Evolutionary conservation across 2,329 filamentous ascomycete genomes (phyloP).

Genomic region (Colletotrichum noveboracense): DNA sequence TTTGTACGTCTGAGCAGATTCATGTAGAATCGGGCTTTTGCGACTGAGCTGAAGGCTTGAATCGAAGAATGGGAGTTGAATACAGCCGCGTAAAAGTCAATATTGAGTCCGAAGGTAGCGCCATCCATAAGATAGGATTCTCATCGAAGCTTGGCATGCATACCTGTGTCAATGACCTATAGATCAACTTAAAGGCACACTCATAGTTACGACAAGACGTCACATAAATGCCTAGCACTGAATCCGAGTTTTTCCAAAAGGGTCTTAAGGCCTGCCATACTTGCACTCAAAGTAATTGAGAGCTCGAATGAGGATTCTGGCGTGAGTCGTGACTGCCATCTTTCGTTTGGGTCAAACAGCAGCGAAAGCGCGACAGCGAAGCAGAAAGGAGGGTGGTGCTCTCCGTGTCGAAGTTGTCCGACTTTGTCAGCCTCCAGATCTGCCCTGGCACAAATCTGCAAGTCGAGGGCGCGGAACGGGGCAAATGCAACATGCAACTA

Average conservation of each 20-base stretch:
- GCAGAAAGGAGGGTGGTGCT: neutral
- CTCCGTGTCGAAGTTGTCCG: neutral
- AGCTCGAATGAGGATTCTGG: neutral
- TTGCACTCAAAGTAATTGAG: neutral
- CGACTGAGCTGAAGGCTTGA: neutral
- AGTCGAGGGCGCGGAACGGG: neutral
- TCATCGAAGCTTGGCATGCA: neutral
- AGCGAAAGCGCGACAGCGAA: neutral
- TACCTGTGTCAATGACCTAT: neutral
- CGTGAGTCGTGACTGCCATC: neutral
- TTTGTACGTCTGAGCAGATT: neutral
- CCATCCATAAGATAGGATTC: accelerated
- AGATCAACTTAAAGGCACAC: neutral
- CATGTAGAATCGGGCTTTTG: neutral
- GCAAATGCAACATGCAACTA: neutral
- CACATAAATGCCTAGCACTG: neutral
- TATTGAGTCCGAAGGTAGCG: neutral
- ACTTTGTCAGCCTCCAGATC: neutral
- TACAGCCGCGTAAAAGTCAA: neutral
- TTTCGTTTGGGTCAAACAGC: neutral
- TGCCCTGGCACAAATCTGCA: neutral
- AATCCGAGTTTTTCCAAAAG: neutral
- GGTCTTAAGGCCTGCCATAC: neutral
- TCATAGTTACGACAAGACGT: neutral
- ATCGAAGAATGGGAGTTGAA: neutral